Evolutionary conservation across 2,329 filamentous ascomycete genomes (phyloP).

Genomic region (Fusarium stilboides): DNA sequence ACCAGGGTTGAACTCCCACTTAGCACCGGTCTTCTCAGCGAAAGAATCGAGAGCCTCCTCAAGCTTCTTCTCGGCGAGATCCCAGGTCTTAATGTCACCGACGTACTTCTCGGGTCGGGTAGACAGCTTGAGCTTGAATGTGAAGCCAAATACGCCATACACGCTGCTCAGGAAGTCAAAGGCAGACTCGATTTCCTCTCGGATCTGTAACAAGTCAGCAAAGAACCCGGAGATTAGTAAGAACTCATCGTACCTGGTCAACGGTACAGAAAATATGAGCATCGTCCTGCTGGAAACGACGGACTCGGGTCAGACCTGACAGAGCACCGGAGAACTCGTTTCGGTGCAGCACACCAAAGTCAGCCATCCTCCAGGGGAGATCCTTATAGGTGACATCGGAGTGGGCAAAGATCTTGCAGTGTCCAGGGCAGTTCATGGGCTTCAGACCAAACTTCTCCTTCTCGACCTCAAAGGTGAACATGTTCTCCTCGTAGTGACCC

Average conservation of each 20-base stretch:
- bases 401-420: conserved; percentile 89
- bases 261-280: conserved; percentile 90
- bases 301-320: conserved; percentile 90
- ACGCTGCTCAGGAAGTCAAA: conserved; percentile 90
- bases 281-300: conserved; percentile 96
- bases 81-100: conserved; percentile 89
- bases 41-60: conserved; percentile 86
- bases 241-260: conserved; percentile 51
- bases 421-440: conserved; percentile 98
- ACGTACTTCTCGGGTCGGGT: conserved; percentile 91
- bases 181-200: conserved; percentile 75
- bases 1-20: conserved; percentile 93
- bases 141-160: conserved; percentile 73
- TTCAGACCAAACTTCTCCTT: conserved; percentile 83
- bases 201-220: conserved; percentile 51
- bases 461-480: conserved; percentile 83
- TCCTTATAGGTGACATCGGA: conserved; percentile 87
- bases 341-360: conserved; percentile 95
- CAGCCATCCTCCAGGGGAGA: conserved; percentile 91
- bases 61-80: conserved; percentile 87
- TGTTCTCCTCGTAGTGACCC: conserved; percentile 89
- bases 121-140: conserved; percentile 94
- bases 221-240: not conserved
- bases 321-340: conserved; percentile 96
- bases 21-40: conserved; percentile 69